Base-by-base conservation (phyloP, 176 grass and related monocot genomes). In the Bothriochloa decipiens region DNA sequence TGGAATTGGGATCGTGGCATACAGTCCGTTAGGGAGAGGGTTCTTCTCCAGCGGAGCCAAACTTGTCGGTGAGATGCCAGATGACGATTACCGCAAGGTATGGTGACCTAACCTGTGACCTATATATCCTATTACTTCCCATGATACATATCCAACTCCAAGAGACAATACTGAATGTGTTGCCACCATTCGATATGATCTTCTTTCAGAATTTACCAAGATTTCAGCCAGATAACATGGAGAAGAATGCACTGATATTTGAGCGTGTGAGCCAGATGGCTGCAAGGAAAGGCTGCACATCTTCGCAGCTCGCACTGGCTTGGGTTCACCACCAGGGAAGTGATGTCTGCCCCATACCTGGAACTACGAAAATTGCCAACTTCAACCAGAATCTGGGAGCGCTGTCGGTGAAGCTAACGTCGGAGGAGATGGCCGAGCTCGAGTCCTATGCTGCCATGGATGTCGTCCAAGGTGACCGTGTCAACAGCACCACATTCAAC, bases 271-370 rank as follows among this genome's bases (percentile, higher is more conserved):
- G 68, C 3, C 70, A 22, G 4, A 89, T 88, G 79, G 88, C 92
- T 0, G 20, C 75, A 67, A 88, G 87, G 25, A 94, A 94, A 72
- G 89, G 86, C 68, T 94, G 92, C 81, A 94, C 83, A 41, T 8
- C 92, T 0, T 87, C 89, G 0, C 92, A 94, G 18, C 66, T 94
- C 12, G 84, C 92, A 7, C 14, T 94, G 36, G 83, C 92, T 0
- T 94, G 92, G 89, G 72, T 89, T 68, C 89, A 94, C 64, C 83
- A 89, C 22, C 86, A 91, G 23, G 92, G 89, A 10, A 67, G 14
- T 12, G 86, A 91, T 16, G 92, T 94, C 9, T 94, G 89, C 80
- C 89, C 92, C 15, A 91, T 94, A 18, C 89, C 92, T 4, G 92
- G 92, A 1, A 94, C 92, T 0, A 94, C 92, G 6, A 91, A 91